Evolutionary conservation across 2,329 filamentous ascomycete genomes (phyloP).

Genomic region (Arthrobotrys sphaeroides): DNA sequence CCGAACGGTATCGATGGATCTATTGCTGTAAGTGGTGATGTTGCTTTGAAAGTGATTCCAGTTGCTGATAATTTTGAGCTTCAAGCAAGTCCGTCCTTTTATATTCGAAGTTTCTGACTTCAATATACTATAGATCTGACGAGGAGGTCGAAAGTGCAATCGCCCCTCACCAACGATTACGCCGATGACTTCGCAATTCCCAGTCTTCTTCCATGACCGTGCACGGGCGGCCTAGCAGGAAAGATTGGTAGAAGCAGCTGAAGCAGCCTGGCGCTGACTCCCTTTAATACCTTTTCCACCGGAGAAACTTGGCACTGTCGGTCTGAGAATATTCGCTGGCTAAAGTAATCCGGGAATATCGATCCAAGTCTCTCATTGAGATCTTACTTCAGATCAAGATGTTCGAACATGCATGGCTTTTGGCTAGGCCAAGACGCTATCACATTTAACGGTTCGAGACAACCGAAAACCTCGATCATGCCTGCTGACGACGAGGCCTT

Average conservation of each 20-base stretch:
- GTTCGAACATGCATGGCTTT: slow-evolving; percentile 4
- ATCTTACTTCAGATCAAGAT: slow-evolving; percentile 15
- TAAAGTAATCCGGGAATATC: slow-evolving; percentile 7
- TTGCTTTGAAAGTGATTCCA: background rate
- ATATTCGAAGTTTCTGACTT: background rate
- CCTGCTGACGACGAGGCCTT: slow-evolving; percentile 30
- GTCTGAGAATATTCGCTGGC: background rate
- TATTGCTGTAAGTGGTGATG: background rate
- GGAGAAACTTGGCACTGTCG: slow-evolving; percentile 1
- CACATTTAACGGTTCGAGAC: slow-evolving; percentile 13
- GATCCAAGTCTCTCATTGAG: background rate
- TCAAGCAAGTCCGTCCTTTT: background rate
- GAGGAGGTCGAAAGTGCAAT: background rate
- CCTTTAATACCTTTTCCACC: slow-evolving; percentile 10
- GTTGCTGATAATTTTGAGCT: background rate
- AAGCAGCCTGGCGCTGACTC: background rate
- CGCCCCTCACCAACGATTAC: slow-evolving; percentile 14
- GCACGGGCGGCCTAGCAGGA: slow-evolving; percentile 30
- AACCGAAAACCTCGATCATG: slow-evolving; percentile 25
- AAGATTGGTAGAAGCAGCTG: background rate
- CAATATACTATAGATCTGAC: background rate
- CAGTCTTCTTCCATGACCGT: background rate
- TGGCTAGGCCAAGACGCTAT: slow-evolving; percentile 10
- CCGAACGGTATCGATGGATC: background rate
- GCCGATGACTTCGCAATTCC: slow-evolving; percentile 29